Base-by-base conservation (phyloP, 176 grass and related monocot genomes). In the Lolium rigidum region DNA sequence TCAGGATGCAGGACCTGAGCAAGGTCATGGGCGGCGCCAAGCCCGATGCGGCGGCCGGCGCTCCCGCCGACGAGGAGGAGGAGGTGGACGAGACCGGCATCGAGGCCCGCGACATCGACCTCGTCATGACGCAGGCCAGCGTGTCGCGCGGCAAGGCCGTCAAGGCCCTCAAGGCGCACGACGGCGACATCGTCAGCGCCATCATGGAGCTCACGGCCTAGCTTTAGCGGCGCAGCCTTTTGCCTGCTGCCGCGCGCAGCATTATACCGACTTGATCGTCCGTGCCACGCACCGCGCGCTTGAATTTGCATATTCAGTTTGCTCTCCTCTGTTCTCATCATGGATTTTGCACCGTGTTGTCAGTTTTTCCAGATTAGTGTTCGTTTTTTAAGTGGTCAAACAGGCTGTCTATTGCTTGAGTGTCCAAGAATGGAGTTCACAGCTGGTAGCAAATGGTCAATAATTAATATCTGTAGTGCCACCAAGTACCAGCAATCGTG, bases 141-240 rank as follows among this genome's bases (percentile, higher is more conserved):
- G 94, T 97, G 72, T 89, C 94, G 15, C 77, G 92, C 47, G 83
- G 86, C 76, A 94, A 94, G 83, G 94, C 94, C 37, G 90, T 94
- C 83, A 97, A 92, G 81, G 94, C 94, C 72, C 92, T 97, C 86
- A 87, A 94, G 77, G 90, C 92, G 74, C 92, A 97, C 80, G 90
- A 94, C 89, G 94, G 94, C 56, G 94, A 97, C 86, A 94, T 94
- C 31, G 94, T 94, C 82, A 94, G 90, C 66, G 92, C 92, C 76
- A 94, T 94, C 83, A 97, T 94, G 94, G 94, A 97, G 90, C 88
- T 97, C 76, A 97, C 94, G 26, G 90, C 92, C 50, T 97, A 85
- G 77, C 2, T 7, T 2, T 35, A 35, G 31, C 1, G 31, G 31
- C 31, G 31, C 31, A 35, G 31, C 31, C 31, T 35, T 35, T 35